These are phyloP conservation scores for Hygrocybe coccinea DNA, from an alignment of 768 basidiomycete genomes.

Conservation along the genomic window DNA sequence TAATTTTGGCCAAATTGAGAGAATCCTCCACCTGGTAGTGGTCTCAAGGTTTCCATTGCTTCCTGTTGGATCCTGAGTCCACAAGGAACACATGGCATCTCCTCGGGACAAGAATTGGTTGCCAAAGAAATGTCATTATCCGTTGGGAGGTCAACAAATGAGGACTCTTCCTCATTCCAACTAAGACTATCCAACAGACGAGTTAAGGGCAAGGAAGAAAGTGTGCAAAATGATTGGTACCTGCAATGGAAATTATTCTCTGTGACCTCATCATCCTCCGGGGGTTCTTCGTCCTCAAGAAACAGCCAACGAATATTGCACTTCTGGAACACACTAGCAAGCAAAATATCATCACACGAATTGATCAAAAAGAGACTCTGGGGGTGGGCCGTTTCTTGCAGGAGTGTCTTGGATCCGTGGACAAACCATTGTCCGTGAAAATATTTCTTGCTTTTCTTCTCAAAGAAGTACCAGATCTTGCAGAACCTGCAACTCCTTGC, in stretches of 20 bases:
- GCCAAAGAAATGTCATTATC: slow-evolving; percentile 27
- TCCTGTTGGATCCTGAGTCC: slow-evolving; percentile 29
- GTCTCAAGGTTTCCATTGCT: slow-evolving; percentile 19
- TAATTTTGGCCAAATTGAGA: slow-evolving; percentile 42
- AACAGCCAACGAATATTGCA: slow-evolving; percentile 46
- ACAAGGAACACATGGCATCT: slow-evolving; percentile 50
- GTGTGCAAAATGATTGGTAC: slow-evolving; percentile 31
- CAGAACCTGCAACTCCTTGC: slow-evolving; percentile 51
- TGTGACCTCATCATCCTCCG: slow-evolving; percentile 38
- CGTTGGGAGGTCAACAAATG: slow-evolving; percentile 44
- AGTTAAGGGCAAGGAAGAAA: background rate
- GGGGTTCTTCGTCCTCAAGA: slow-evolving; percentile 41
- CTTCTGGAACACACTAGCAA: slow-evolving; percentile 55
- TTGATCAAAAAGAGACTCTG: slow-evolving; percentile 52
- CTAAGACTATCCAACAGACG: slow-evolving; percentile 35
- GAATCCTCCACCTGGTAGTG: slow-evolving; percentile 33
- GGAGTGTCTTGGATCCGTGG: slow-evolving; percentile 60
- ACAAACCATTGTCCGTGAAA: slow-evolving; percentile 71
- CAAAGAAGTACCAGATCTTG: slow-evolving; percentile 60
- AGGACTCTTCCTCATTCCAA: slow-evolving; percentile 45
- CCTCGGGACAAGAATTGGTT: slow-evolving; percentile 22
- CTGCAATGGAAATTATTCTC: slow-evolving; percentile 52
- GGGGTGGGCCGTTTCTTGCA: slow-evolving; percentile 64
- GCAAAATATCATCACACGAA: slow-evolving; percentile 51
- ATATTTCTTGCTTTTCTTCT: slow-evolving; percentile 39